phyloP scores from a whole-genome alignment of 169 alveolate species.

The Plasmodium coatneyi region DNA sequence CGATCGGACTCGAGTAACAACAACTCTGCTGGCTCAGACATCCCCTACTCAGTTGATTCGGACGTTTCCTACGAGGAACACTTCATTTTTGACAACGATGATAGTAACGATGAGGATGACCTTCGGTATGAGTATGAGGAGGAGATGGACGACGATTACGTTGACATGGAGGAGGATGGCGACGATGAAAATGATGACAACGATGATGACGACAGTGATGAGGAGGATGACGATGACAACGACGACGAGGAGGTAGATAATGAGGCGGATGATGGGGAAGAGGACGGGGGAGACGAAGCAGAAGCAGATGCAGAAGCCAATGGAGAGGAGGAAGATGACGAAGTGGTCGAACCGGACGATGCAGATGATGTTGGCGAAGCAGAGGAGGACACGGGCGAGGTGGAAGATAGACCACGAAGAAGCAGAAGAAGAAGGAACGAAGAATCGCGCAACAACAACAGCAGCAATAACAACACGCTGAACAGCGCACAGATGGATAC shows the following conservation, averaged over 20 bases:
- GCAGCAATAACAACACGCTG: slow-evolving; percentile 3
- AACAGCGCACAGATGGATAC: not conserved
- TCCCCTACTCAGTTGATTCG: slow-evolving; percentile 46
- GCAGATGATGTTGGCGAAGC: not conserved
- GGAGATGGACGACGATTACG: slow-evolving; percentile 73
- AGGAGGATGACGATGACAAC: not conserved
- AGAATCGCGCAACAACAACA: not conserved
- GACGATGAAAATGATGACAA: not conserved
- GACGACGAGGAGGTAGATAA: not conserved
- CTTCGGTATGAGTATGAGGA: slow-evolving; percentile 65
- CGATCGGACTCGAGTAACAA: slow-evolving; percentile 72
- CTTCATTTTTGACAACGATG: slow-evolving; percentile 48
- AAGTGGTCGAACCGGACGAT: not conserved
- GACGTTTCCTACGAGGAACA: slow-evolving; percentile 60
- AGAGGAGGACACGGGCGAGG: not conserved
- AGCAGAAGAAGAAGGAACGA: slow-evolving; percentile 15
- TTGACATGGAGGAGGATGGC: slow-evolving; percentile 15
- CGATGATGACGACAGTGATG: not conserved
- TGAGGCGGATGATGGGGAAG: slow-evolving; percentile 9
- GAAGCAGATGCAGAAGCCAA: not conserved
- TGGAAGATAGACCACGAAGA: not conserved
- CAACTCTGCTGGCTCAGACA: slow-evolving; percentile 40
- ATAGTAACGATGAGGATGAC: slow-evolving; percentile 55
- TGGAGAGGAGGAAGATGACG: slow-evolving; percentile 1
- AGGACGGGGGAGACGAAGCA: not conserved